Conservation (phyloP, 176 grass and related monocot species). For the Zizania latifolia region DNA sequence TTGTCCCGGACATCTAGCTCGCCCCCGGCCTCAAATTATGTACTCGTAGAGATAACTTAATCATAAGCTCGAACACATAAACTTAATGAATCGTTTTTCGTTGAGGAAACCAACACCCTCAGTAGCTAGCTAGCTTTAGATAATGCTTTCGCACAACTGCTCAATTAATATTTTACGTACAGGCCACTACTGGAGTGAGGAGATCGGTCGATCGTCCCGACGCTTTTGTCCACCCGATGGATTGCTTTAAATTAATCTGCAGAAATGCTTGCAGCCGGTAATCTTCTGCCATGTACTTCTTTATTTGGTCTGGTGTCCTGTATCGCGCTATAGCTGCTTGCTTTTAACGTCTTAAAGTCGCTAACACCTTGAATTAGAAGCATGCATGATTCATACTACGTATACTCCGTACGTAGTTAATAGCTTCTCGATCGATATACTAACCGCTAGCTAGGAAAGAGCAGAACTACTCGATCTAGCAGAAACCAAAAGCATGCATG, state of each 20-base stretch:
- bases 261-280: background rate
- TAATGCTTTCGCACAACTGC: background rate
- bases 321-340: background rate
- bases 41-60: constrained; percentile 34
- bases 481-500: background rate
- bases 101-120: constrained; percentile 29
- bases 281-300: background rate
- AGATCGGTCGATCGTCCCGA: constrained; percentile 14
- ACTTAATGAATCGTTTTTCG: constrained; percentile 32
- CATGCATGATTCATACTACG: too few species aligned
- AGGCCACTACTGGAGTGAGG: background rate
- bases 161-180: constrained; percentile 24
- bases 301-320: background rate
- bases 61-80: constrained; percentile 33
- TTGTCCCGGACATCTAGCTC: constrained; percentile 13
- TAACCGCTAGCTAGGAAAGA: too few species aligned
- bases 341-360: too few species aligned
- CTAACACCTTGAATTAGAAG: background rate
- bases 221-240: background rate
- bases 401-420: too few species aligned
- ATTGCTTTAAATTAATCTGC: background rate
- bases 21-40: background rate
- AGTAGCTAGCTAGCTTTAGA: background rate
- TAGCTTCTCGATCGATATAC: too few species aligned
- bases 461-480: too few species aligned